These are phyloP conservation scores for Blastobotrys attinorum DNA, from an alignment of 805 yeast genomes.

Conservation along the genomic window DNA sequence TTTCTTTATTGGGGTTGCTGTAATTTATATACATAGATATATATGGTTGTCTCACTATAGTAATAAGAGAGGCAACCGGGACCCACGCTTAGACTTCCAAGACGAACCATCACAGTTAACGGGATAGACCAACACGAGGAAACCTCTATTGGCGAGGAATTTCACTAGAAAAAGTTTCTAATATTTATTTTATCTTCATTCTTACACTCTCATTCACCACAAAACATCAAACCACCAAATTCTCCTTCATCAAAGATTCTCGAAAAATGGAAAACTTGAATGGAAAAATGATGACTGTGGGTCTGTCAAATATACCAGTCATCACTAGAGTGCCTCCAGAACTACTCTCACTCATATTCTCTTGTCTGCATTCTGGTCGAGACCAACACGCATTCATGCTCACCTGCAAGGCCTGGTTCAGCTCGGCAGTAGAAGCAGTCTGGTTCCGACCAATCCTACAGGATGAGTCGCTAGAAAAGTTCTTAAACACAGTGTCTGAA, in stretches of 20 bases:
- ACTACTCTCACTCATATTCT: conserved; percentile 19
- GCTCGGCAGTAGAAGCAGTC: conserved; percentile 63
- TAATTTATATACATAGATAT: no score
- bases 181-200: background rate
- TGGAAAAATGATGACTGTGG: background rate
- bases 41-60: no score
- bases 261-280: background rate
- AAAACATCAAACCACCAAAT: background rate
- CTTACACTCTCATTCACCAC: background rate
- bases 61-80: no score
- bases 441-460: conserved; percentile 83
- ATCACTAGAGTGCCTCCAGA: conserved; percentile 38
- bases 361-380: conserved; percentile 11
- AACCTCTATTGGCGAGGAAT: background rate
- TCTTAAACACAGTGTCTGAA: conserved; percentile 48
- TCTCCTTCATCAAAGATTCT: background rate
- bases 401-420: conserved; percentile 77
- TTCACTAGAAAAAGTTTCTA: no score
- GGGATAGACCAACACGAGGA: background rate
- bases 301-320: background rate
- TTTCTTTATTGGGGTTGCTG: no score
- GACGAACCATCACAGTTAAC: no score
- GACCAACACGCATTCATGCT: conserved; percentile 36
- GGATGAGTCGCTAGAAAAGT: conserved; percentile 43
- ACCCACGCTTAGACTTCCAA: no score